These are phyloP conservation scores for Trichoderma asperellum DNA, from an alignment of 2,329 filamentous ascomycete genomes.

Conservation along the genomic window DNA sequence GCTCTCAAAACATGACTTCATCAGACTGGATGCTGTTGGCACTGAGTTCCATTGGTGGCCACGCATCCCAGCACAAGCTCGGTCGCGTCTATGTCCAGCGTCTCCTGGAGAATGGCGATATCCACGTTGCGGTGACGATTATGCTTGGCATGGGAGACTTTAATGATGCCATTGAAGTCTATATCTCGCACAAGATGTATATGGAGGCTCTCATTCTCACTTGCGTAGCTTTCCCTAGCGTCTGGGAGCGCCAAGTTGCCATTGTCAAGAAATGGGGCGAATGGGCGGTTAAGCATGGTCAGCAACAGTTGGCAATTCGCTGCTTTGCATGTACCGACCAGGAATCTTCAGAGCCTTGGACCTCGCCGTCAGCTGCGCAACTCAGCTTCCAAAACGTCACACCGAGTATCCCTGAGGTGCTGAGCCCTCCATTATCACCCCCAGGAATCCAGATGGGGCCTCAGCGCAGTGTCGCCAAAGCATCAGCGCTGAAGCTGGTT, in stretches of 20 bases:
- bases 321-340: conserved; percentile 90
- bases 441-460: conserved; percentile 65
- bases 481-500: conserved; percentile 85
- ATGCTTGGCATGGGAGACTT: conserved; percentile 89
- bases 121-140: conserved; percentile 90
- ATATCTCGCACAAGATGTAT: conserved; percentile 85
- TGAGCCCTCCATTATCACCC: conserved; percentile 75
- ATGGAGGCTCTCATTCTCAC: conserved; percentile 93
- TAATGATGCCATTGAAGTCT: conserved; percentile 95
- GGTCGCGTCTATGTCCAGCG: conserved; percentile 89
- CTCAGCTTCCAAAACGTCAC: conserved; percentile 59
- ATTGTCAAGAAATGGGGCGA: conserved; percentile 95
- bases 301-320: conserved; percentile 87
- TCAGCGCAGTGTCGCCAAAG: conserved; percentile 71
- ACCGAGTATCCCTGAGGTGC: conserved; percentile 61
- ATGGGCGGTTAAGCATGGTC: conserved; percentile 80
- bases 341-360: conserved; percentile 85
- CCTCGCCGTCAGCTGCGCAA: conserved; percentile 75
- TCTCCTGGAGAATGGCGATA: conserved; percentile 83
- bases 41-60: conserved; percentile 80
- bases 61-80: conserved; percentile 81
- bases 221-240: conserved; percentile 77
- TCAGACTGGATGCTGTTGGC: conserved; percentile 98
- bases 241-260: conserved; percentile 89
- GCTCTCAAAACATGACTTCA: conserved; percentile 84